A percentile compares a stretch with the other conserved stretches of the same genome.
Conservation (phyloP, 306 rosid genomes). For the Quercus gilva region DNA sequence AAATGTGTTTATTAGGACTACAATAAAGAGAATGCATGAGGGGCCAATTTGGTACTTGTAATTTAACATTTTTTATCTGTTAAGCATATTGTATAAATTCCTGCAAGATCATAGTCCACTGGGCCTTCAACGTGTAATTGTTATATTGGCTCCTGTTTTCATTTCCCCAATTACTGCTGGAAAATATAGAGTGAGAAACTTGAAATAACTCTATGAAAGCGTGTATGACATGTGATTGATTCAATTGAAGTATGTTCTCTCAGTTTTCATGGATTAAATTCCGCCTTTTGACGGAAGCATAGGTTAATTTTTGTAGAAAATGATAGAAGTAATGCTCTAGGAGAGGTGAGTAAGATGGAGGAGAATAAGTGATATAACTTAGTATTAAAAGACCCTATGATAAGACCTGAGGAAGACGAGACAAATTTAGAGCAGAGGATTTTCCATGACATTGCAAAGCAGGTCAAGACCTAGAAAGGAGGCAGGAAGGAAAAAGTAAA, state of each 20-base stretch:
- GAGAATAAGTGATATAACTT: too few species aligned
- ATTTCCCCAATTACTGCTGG: conserved; percentile 8
- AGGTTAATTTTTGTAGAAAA: too few species aligned
- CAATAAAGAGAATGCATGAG: conserved; percentile 12
- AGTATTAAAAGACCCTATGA: too few species aligned
- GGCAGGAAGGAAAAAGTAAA: too few species aligned
- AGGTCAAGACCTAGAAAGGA: too few species aligned
- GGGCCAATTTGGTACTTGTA: conserved; percentile 13
- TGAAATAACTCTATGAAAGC: neutral
- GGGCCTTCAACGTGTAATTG: conserved; percentile 7
- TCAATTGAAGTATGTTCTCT: neutral
- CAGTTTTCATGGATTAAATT: neutral
- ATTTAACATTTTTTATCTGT: too few species aligned
- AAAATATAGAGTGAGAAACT: neutral
- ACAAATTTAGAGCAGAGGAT: too few species aligned
- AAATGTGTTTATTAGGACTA: conserved; percentile 7
- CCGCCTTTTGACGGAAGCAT: neutral
- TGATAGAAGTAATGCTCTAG: too few species aligned
- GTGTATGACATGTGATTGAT: neutral
- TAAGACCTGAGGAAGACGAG: too few species aligned
- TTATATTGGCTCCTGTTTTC: conserved; percentile 1
- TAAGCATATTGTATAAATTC: conserved; percentile 33
- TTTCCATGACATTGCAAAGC: too few species aligned
- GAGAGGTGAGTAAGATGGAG: too few species aligned
- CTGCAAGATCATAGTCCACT: conserved; percentile 10